Conservation (phyloP, 495 filamentous ascomycete species). For the Daldinia caldariorum region DNA sequence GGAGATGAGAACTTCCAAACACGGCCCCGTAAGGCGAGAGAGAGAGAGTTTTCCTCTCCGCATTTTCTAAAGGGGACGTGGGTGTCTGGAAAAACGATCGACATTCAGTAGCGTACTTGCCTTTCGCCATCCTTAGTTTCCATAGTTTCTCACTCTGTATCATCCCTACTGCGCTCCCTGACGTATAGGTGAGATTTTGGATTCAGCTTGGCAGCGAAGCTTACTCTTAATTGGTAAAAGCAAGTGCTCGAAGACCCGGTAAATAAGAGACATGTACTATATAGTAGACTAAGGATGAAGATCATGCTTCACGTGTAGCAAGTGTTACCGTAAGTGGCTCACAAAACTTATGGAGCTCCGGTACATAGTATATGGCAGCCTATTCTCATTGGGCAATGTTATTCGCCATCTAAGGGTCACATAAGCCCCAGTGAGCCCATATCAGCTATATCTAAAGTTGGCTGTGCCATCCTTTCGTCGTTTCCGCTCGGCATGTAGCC, state of each 20-base stretch:
- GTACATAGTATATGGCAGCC: constrained; percentile 2
- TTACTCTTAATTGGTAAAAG: constrained; percentile 14
- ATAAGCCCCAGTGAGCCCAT: background rate
- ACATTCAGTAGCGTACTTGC: background rate
- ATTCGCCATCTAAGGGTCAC: background rate
- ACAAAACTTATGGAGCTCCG: constrained; percentile 3
- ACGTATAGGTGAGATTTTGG: constrained; percentile 35
- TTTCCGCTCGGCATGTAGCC: background rate
- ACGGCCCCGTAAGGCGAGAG: constrained; percentile 2
- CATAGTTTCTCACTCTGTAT: constrained; percentile 7
- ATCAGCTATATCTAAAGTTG: background rate
- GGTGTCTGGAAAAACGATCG: constrained; percentile 5
- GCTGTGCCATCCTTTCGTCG: background rate
- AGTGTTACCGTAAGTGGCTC: constrained; percentile 2
- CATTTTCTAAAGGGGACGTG: background rate
- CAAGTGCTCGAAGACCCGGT: background rate
- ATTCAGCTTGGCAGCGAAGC: constrained; percentile 24
- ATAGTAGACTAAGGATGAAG: background rate
- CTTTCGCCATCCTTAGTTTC: constrained; percentile 3
- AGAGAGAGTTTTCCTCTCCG: background rate
- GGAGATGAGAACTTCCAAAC: constrained; percentile 6
- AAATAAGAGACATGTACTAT: background rate
- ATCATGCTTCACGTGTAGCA: background rate
- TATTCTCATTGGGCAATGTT: background rate
- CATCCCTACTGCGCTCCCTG: background rate